These are phyloP conservation scores for Fusarium euwallaceae DNA, from an alignment of 2,329 filamentous ascomycete genomes.

Conservation along the genomic window DNA sequence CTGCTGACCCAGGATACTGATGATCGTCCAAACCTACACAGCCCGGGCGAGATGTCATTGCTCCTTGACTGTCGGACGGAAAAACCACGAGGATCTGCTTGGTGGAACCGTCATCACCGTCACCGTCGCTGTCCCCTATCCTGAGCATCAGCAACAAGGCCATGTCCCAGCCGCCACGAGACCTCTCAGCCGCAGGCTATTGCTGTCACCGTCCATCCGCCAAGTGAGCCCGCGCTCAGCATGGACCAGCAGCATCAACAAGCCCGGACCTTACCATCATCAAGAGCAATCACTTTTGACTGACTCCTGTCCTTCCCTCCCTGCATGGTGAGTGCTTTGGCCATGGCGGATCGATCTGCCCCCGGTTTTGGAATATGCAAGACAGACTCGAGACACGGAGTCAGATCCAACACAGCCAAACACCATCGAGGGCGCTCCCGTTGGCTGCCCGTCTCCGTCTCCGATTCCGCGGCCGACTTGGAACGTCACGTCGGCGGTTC, in stretches of 20 bases:
- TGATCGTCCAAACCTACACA: slow-evolving; percentile 5
- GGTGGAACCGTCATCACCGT: slow-evolving; percentile 26
- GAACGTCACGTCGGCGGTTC: background rate
- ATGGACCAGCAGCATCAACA: slow-evolving; percentile 35
- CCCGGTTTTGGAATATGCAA: slow-evolving; percentile 9
- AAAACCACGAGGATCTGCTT: slow-evolving; percentile 12
- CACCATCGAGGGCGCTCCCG: slow-evolving; percentile 6
- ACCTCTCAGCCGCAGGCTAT: slow-evolving; percentile 34
- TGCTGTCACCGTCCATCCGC: slow-evolving; percentile 32
- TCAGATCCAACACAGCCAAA: slow-evolving; percentile 5
- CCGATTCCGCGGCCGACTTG: background rate
- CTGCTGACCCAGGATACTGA: background rate
- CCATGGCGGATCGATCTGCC: slow-evolving; percentile 16
- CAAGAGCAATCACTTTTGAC: slow-evolving; percentile 15
- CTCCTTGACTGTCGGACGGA: slow-evolving; percentile 2
- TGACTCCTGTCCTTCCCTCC: slow-evolving; percentile 5
- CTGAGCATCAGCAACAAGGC: slow-evolving; percentile 8
- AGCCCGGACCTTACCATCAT: slow-evolving; percentile 14
- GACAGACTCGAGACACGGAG: slow-evolving; percentile 7
- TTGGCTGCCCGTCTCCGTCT: background rate
- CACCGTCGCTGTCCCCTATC: slow-evolving; percentile 22
- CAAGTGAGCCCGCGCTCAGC: slow-evolving; percentile 24
- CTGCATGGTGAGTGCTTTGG: slow-evolving; percentile 4
- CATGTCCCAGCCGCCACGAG: slow-evolving; percentile 25
- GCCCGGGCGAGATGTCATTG: slow-evolving; percentile 3